A percentile compares a stretch with the other conserved stretches of the same genome.
Conservation (phyloP, 2,329 filamentous ascomycete genomes). For the Penicillium aurantiogriseum region DNA sequence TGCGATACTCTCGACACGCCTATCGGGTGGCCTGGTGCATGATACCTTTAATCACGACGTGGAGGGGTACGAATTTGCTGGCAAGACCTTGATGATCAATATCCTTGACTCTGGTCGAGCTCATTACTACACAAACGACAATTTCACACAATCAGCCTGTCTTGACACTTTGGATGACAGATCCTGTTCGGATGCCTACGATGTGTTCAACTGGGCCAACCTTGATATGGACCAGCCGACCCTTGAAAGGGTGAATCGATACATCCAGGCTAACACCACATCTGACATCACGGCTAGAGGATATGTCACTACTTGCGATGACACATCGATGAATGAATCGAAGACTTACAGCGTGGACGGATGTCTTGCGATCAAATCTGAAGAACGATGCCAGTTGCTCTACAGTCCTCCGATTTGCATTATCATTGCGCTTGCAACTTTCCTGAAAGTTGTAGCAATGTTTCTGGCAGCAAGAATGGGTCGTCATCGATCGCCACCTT, state of each 20-base stretch:
- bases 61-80: background rate
- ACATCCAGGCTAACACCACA: background rate
- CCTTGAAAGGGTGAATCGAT: background rate
- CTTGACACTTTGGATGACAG: background rate
- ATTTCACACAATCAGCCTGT: background rate
- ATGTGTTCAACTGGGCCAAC: background rate
- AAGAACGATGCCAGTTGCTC: conserved; percentile 13
- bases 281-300: background rate
- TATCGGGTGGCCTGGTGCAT: accelerated
- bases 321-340: too few relatives aligned
- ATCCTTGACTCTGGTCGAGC: background rate
- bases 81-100: background rate
- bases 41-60: background rate
- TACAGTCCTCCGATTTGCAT: conserved; percentile 13
- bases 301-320: background rate
- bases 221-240: background rate
- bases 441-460: conserved; percentile 18
- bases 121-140: background rate
- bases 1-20: background rate
- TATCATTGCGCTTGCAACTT: conserved; percentile 6
- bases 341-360: background rate
- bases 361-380: conserved; percentile 2
- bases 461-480: conserved; percentile 6
- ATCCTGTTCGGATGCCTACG: background rate
- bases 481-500: background rate